phyloP scores from a whole-genome alignment of 164 flowering plant genomes.

The Kalanchoe fedtschenkoi region DNA sequence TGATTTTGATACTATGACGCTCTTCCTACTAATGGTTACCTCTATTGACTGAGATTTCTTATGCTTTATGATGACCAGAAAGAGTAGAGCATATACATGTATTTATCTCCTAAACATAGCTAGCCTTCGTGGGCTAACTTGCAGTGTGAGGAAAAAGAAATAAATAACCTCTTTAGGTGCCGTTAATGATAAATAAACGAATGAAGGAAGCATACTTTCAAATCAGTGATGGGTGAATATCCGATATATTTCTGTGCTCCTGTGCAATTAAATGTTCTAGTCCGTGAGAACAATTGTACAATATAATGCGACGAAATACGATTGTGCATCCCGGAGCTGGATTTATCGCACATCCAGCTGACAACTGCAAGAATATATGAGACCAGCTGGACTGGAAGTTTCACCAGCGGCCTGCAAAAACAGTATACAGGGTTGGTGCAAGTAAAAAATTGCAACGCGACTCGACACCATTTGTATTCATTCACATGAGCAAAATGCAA shows the following conservation, averaged over 20 bases:
- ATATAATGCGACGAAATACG: slow-evolving; percentile 19
- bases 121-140: neutral
- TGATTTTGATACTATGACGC: neutral
- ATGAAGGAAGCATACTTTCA: slow-evolving; percentile 34
- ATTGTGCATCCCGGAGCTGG: slow-evolving; percentile 14
- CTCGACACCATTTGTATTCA: neutral
- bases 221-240: slow-evolving; percentile 61
- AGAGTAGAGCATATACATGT: neutral
- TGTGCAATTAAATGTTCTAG: slow-evolving; percentile 58
- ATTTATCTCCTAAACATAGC: neutral
- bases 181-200: neutral
- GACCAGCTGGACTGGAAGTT: slow-evolving; percentile 37
- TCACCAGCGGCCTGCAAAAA: neutral
- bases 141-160: neutral
- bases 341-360: slow-evolving; percentile 32
- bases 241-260: slow-evolving; percentile 55
- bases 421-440: neutral
- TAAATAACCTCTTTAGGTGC: neutral
- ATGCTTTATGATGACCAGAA: neutral
- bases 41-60: neutral
- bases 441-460: neutral
- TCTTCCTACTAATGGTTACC: neutral
- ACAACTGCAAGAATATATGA: slow-evolving; percentile 21
- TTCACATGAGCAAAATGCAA: no score
- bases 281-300: slow-evolving; percentile 35